Percentiles rank a stretch among this genome's conserved stretches.
Evolutionary conservation across 2,329 filamentous ascomycete species (phyloP).

Genomic region (Thielaviopsis musarum): DNA sequence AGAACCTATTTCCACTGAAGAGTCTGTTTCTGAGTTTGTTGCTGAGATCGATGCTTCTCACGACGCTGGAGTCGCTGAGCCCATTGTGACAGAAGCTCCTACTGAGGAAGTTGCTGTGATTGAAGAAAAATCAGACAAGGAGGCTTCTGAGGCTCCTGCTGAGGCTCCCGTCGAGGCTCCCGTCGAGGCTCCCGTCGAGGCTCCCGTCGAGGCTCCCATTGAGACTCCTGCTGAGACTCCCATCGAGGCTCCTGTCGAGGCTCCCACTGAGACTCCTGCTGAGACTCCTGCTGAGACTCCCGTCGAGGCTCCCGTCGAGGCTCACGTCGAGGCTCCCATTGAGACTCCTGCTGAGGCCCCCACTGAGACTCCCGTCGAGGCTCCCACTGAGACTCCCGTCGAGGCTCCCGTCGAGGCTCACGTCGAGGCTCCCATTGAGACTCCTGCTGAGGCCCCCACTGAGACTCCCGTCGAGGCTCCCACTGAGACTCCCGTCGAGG

Average conservation of each 20-base stretch:
- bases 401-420: background rate
- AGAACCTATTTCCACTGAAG: background rate
- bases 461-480: background rate
- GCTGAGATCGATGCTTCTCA: constrained; percentile 5
- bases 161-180: background rate
- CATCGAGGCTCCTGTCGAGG: background rate
- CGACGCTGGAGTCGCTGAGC: background rate
- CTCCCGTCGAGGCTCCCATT: background rate
- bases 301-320: background rate
- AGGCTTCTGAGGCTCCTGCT: constrained; percentile 3
- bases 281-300: background rate
- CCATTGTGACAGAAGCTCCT: background rate
- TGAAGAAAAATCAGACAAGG: background rate
- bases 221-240: no score
- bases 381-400: background rate
- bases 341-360: background rate
- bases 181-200: background rate
- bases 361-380: background rate
- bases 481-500: background rate
- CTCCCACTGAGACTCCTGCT: background rate
- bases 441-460: constrained; percentile 4
- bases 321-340: background rate
- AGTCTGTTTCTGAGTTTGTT: constrained; percentile 13
- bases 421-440: no score
- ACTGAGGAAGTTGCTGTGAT: background rate